Evolutionary conservation across 805 yeast genomes (phyloP).

Genomic region (Barnettozyma populi): DNA sequence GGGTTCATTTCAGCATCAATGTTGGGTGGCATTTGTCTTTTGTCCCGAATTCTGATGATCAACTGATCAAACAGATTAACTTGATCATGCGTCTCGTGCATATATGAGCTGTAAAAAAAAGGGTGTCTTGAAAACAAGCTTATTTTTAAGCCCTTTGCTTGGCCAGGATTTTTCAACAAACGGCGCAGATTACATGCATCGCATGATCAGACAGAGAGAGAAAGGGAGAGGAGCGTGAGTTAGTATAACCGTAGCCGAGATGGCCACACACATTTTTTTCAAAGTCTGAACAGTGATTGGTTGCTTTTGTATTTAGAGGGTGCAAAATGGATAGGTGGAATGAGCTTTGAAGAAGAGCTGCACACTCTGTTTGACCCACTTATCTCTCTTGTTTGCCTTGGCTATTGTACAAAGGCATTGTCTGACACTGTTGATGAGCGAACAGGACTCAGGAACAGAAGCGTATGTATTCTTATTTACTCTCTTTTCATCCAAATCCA

Average conservation of each 20-base stretch:
- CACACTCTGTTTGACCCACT: too few species aligned
- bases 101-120: not conserved
- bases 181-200: not conserved
- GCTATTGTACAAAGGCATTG: too few species aligned
- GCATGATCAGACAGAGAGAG: not conserved
- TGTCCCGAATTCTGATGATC: not conserved
- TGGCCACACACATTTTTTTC: not conserved
- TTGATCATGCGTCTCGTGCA: not conserved
- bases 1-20: too few species aligned
- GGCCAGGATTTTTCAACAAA: not conserved
- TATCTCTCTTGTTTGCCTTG: not conserved
- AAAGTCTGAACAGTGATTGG: not conserved
- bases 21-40: too few species aligned
- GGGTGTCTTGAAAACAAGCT: slow-evolving; percentile 2
- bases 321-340: not conserved
- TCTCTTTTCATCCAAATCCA: not conserved
- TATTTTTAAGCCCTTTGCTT: not conserved
- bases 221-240: not conserved
- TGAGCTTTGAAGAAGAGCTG: too few species aligned
- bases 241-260: not conserved
- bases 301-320: not conserved
- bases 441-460: not conserved
- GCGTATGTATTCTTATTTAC: not conserved
- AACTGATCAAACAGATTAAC: not conserved
- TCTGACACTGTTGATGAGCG: not conserved